Conservation (phyloP, 257 asterid genomes). For the Mentha longifolia region DNA sequence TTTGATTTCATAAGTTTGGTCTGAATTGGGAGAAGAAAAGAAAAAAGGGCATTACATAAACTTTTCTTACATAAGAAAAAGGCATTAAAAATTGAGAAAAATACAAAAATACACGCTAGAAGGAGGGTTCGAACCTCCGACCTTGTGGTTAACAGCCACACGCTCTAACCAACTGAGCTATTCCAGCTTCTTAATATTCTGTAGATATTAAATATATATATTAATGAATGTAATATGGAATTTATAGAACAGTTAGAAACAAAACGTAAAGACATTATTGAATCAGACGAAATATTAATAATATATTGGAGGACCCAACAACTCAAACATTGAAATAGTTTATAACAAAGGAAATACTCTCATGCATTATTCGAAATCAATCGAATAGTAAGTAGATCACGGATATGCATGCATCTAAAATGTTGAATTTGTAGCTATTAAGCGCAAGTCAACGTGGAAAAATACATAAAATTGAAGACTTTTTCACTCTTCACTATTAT, state of each 20-base stretch:
- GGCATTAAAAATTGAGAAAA: slow-evolving; percentile 44
- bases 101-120: slow-evolving; percentile 40
- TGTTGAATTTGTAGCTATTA: slow-evolving; percentile 16
- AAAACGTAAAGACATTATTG: too few species aligned
- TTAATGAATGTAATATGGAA: too few species aligned
- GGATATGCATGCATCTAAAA: not conserved
- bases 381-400: not conserved
- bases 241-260: too few species aligned
- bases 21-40: too few species aligned
- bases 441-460: slow-evolving; percentile 1
- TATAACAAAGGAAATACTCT: not conserved
- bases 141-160: slow-evolving; percentile 99
- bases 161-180: slow-evolving; percentile 99
- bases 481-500: not conserved
- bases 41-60: too few species aligned
- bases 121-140: slow-evolving; percentile 88
- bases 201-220: too few species aligned
- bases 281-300: not conserved
- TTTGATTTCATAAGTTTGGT: too few species aligned
- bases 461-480: not conserved
- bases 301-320: not conserved
- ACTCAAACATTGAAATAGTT: not conserved
- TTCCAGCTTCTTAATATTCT: too few species aligned
- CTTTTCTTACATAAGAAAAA: too few species aligned
- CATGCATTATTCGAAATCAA: not conserved